Evolutionary conservation across 164 flowering plant genomes (phyloP), one percentile per base, ranked within the genome.

Genomic region (Stephania yunnanensis): DNA sequence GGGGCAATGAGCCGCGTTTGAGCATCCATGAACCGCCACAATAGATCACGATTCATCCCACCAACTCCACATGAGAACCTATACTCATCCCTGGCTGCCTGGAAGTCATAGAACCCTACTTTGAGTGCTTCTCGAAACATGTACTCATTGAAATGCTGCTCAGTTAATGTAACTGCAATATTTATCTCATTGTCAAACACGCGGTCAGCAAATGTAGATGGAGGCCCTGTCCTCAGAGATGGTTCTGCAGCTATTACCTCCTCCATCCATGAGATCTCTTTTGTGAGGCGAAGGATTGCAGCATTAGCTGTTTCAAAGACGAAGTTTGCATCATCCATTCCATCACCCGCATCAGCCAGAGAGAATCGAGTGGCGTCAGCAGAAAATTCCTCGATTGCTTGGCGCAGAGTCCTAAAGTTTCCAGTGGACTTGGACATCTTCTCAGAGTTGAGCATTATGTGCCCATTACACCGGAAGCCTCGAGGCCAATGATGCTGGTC

Each of bases 351-450:
- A 86, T 94, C 98, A 76, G 98, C 98, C 55, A 94, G 84, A 69
- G 97, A 81, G 82, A 92, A 92, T 64, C 97, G 83, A 10, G 97
- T 92, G 25, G 97, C 97, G 86, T 92, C 97, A 53, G 97, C 91
- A 50, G 97, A 89, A 70, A 89, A 94, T 58, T 94, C 97, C 77
- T 91, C 89, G 74, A 94, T 91, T 12, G 97, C 89, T 82, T 94
- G 83, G 17, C 89, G 87, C 20, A 94, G 36, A 0, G 97, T 94
- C 84, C 88, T 86, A 85, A 94, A 91, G 80, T 94, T 94, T 15
- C 98, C 98, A 4, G 98, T 94, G n/a, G 95, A 90, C 85, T 94
- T 94, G 68, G 97, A 89, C 98, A 94, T 92, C 80, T 94, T 94
- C 84, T 91, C 95, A 11, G 95, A 83, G 80, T 94, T 94, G 66